Evolutionary conservation across 495 filamentous ascomycete genomes (phyloP).

Genomic region (Aspergillus bertholletiae): DNA sequence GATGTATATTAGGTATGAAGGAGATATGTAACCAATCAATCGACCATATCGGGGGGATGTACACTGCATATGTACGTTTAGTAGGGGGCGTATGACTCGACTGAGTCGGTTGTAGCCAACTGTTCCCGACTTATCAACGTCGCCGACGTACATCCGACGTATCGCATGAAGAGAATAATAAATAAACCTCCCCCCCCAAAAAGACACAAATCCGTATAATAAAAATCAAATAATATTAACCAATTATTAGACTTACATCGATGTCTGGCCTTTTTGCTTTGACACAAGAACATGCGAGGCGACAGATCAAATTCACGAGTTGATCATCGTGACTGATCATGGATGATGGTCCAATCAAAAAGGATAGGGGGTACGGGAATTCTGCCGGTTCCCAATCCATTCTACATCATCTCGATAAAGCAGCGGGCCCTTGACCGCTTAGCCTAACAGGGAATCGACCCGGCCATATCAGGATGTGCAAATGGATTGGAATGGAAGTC

Average conservation of each 20-base stretch:
- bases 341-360: conserved; percentile 2
- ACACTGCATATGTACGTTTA: background rate
- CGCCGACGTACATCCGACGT: background rate
- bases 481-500: background rate
- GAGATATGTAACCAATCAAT: background rate
- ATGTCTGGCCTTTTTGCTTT: background rate
- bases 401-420: background rate
- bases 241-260: background rate
- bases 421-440: background rate
- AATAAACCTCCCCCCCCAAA: no score
- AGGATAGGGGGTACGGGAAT: background rate
- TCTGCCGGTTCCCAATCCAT: background rate
- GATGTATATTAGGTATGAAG: no score
- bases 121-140: background rate
- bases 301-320: conserved; percentile 5
- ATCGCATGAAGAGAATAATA: background rate
- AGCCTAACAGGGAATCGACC: background rate
- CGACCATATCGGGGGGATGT: background rate
- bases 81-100: background rate
- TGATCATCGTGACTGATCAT: conserved; percentile 6
- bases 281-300: background rate
- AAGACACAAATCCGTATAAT: no score
- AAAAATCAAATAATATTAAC: background rate
- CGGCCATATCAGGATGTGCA: background rate
- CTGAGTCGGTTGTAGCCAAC: background rate